Base-by-base conservation (phyloP, 2,329 filamentous ascomycete genomes). In the Pseudogymnoascus sp. region DNA sequence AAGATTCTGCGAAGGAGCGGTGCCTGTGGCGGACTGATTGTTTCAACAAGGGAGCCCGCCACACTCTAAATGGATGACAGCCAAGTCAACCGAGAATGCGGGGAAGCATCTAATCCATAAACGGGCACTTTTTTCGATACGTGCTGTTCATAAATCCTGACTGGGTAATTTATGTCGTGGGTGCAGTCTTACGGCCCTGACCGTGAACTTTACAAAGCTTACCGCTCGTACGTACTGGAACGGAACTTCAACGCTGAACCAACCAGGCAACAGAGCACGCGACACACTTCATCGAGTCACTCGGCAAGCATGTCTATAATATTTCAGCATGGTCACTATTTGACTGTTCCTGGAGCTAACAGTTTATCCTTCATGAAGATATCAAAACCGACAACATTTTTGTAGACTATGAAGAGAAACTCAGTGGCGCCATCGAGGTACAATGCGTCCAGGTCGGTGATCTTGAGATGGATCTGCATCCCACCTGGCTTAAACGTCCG, bases 301-400 rank as follows among this genome's bases (percentile, higher is more conserved):
- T 26, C 31, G 72, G 71, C 72, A 66, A 59, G 66, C 39, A 35
- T 35, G 44, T 29, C 47, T 10, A 47, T 50, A 15, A 50, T 5
- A 10, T 50, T 31, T 31, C 24, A 8, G 13, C 31, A 8, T 50
- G n/a, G 6, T 4, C 13, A 50, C 4, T n/a, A 50, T 50, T 10
- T 31, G 26, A n/a, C 13, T 15, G 1, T 50, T 50, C 10, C 10
- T 9, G n/a, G 8, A 13, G n/a, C 44, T 50, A 5, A 50, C n/a
- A 17, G 26, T 50, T n/a, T n/a, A 26, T 44, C 17, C 21, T n/a
- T 26, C 21, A 39, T 24, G 21, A 66, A 73, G 75, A 78, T 65
- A 74, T 77, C 63, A 78, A 78, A 66, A 68, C 75, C 44, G 73
- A 78, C 64, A 78, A 78, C 59, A 75, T 78, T 59, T 71, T 78